These are phyloP conservation scores for Venturia carpophila DNA, from an alignment of 2,329 filamentous ascomycete species.

Conservation along the genomic window DNA sequence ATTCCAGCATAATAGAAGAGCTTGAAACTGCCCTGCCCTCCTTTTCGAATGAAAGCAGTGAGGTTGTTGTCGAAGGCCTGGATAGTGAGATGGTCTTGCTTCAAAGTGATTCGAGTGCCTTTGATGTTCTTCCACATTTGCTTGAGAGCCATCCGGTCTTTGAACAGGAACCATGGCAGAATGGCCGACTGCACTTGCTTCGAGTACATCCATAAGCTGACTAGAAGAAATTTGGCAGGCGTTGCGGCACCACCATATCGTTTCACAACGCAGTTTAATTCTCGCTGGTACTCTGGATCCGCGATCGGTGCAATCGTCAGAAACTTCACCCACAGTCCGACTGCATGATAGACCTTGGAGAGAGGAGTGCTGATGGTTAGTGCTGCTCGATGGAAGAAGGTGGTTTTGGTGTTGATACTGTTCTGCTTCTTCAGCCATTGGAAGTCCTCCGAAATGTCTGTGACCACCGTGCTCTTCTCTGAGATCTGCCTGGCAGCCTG, in stretches of 20 bases:
- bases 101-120: conserved; percentile 41
- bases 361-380: conserved; percentile 22
- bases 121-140: conserved; percentile 43
- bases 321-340: conserved; percentile 41
- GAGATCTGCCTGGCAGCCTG: conserved; percentile 8
- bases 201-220: conserved; percentile 42
- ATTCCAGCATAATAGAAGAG: conserved; percentile 31
- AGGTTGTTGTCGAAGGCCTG: conserved; percentile 41
- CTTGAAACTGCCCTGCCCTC: conserved; percentile 31
- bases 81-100: conserved; percentile 41
- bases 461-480: conserved; percentile 13
- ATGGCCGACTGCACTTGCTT: conserved; percentile 37
- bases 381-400: conserved; percentile 22
- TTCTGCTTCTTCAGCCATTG: conserved; percentile 16
- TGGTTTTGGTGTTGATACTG: conserved; percentile 25
- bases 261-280: conserved; percentile 40
- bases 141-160: conserved; percentile 42
- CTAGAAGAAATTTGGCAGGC: conserved; percentile 36
- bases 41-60: conserved; percentile 42
- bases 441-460: conserved; percentile 14
- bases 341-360: conserved; percentile 33
- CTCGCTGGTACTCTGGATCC: conserved; percentile 45
- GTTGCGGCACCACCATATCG: conserved; percentile 30
- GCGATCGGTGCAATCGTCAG: conserved; percentile 43
- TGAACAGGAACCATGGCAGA: conserved; percentile 42